Evolutionary conservation across 2,329 filamentous ascomycete species (phyloP), one percentile per base, ranked within the genome.

Genomic region (Fonsecaea monophora): DNA sequence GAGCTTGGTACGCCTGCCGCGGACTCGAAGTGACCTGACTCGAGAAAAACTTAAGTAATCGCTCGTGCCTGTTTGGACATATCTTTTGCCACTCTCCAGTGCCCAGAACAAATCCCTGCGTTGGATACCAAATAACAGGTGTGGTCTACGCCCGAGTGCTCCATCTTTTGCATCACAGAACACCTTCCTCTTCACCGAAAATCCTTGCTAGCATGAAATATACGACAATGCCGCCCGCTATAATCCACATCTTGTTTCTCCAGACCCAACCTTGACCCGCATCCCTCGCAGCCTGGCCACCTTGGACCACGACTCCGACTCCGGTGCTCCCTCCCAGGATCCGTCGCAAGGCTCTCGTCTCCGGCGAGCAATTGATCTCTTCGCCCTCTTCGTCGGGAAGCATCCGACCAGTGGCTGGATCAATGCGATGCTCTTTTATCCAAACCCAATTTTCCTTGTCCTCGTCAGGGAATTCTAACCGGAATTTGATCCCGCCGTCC

Each of bases 401-500:
- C 40, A 86, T 84, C 68, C 86, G 85, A 1, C 95, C 95, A 0
- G 92, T 97, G 9, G 82, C 82, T 5, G 86, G 81, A 78, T 99
- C 92, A 72, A 99, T 88, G 71, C 88, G 87, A 75, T 92, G 88
- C 75, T 92, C 88, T 76, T 88, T 88, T 84, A 99, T 96, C 92
- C 92, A 97, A 74, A 88, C 88, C 89, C 90, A 92, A 77, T 99
- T 99, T 82, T 95, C 92, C 70, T 86, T 83, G 76, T 99, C 93
- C 25, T 96, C 75, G 55, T 97, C 94, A 15, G 92, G 88, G 92
- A 94, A 99, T 80, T 98, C 92, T 10, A 86, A 83, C 64, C 89
- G 86, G 78, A 99, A 99, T 80, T 96, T 96, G 74, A 90, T 87
- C 3, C 95, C 95, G 12, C 94, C 94, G 76, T 99, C 95, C 25